phyloP scores from a whole-genome alignment of 176 grass and related monocot species.

The Alopecurus myosuroides region DNA sequence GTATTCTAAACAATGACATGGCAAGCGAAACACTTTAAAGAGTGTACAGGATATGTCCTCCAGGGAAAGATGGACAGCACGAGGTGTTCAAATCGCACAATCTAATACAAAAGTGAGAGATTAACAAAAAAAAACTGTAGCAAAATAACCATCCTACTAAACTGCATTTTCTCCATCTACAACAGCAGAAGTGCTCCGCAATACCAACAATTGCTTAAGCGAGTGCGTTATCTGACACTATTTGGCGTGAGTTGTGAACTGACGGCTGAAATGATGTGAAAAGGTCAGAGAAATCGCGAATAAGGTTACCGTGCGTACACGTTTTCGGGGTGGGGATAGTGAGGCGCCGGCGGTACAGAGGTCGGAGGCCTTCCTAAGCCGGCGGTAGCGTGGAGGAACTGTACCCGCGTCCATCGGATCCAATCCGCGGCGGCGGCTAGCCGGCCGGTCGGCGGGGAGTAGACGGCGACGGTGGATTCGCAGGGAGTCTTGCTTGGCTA shows the following conservation, averaged over 20 bases:
- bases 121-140: neutral
- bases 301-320: neutral
- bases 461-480: neutral
- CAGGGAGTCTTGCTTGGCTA: slow-evolving; percentile 39
- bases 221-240: neutral
- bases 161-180: neutral
- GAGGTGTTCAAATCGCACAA: neutral
- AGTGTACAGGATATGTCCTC: neutral
- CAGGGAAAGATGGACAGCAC: too few relatives aligned
- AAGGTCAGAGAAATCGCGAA: neutral
- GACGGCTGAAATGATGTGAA: neutral
- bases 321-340: neutral
- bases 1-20: neutral
- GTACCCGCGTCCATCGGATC: neutral
- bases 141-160: neutral
- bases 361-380: neutral
- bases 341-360: neutral
- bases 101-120: neutral
- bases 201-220: neutral
- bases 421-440: neutral
- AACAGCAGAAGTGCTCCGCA: neutral
- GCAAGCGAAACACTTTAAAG: neutral
- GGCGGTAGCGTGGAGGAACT: neutral
- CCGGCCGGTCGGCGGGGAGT: neutral
- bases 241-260: neutral